Conservation (phyloP, 2,329 filamentous ascomycete genomes). For the Pestalotiopsis sp. region DNA sequence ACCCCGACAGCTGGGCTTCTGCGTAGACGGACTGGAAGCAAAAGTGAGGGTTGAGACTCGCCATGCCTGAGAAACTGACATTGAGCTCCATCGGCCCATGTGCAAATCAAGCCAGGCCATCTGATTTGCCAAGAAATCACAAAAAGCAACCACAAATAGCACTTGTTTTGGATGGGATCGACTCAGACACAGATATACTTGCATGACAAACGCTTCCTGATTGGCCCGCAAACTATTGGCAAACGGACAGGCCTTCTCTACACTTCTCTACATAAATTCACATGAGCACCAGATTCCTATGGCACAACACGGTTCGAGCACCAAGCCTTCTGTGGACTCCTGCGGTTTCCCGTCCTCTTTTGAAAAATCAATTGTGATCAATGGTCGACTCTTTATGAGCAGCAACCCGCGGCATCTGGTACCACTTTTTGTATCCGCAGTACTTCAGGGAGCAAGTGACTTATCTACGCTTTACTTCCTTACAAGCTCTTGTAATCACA, state of each 20-base stretch:
- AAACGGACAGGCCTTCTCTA: not conserved
- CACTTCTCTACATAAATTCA: not conserved
- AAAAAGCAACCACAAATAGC: not conserved
- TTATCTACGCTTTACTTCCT: not conserved
- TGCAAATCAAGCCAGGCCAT: not conserved
- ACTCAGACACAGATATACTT: not conserved
- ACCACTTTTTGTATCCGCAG: not conserved
- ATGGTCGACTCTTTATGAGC: not conserved
- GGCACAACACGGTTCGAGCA: not conserved
- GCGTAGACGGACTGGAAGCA: slow-evolving; percentile 73
- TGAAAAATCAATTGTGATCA: not conserved
- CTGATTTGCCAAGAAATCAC: not conserved
- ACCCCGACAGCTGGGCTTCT: slow-evolving; percentile 80
- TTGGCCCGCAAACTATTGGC: not conserved
- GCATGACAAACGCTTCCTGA: not conserved
- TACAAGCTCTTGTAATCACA: not conserved
- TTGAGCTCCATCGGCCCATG: not conserved
- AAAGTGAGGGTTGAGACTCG: slow-evolving; percentile 68
- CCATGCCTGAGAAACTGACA: slow-evolving; percentile 17
- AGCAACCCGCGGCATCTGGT: not conserved
- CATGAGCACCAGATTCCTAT: not conserved
- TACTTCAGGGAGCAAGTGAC: not conserved
- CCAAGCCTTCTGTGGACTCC: not conserved
- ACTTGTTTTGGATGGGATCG: not conserved
- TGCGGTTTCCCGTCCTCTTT: not conserved